A percentile compares a stretch with the other conserved stretches of the same genome.
Evolutionary conservation across 2,329 filamentous ascomycete genomes (phyloP).

Genomic region (Colletotrichum agaves): DNA sequence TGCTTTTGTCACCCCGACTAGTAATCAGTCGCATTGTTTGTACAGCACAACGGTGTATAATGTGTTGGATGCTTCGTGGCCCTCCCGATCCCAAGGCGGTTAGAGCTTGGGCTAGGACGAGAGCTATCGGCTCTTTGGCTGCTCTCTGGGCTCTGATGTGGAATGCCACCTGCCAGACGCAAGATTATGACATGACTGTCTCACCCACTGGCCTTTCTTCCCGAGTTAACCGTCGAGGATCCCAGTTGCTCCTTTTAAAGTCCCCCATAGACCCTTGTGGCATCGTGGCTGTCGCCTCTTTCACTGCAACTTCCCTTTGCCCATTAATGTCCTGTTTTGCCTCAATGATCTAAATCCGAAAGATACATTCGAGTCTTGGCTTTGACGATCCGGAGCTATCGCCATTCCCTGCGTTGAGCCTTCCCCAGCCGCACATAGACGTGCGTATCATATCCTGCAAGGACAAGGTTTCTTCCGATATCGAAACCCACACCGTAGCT

Average conservation of each 20-base stretch:
- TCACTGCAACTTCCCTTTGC: conserved; percentile 13
- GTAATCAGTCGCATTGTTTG: too few relatives aligned
- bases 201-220: conserved; percentile 14
- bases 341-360: neutral
- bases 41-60: neutral
- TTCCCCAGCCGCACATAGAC: neutral
- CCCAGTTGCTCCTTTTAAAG: conserved; percentile 20
- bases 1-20: too few relatives aligned
- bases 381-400: neutral
- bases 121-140: conserved; percentile 16
- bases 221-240: conserved; percentile 7
- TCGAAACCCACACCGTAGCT: neutral
- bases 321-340: neutral
- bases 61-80: conserved; percentile 3
- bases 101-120: conserved; percentile 19
- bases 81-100: neutral
- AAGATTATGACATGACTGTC: conserved; percentile 37
- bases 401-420: conserved; percentile 3
- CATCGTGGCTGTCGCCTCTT: conserved; percentile 21
- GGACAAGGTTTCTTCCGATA: conserved; percentile 1
- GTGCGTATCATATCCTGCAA: conserved; percentile 1
- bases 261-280: conserved; percentile 25
- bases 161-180: conserved; percentile 14
- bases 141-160: conserved; percentile 12
- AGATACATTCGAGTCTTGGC: conserved; percentile 9